phyloP scores from a whole-genome alignment of 306 rosid species.

The Cucurbita ficifolia region DNA sequence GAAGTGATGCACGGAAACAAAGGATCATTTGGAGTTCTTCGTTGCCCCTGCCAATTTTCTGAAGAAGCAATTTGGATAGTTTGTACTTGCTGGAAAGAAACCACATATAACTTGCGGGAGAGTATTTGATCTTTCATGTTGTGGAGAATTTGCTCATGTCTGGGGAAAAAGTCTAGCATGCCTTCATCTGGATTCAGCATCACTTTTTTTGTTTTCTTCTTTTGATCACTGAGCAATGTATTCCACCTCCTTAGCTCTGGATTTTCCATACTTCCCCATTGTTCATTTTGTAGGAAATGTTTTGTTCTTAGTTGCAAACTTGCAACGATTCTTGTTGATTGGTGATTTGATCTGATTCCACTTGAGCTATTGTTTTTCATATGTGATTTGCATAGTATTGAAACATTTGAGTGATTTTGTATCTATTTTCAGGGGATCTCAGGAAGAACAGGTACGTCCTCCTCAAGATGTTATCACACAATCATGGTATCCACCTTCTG shows the following conservation, averaged over 20 bases:
- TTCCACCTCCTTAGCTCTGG: not conserved
- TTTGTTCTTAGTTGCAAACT: not conserved
- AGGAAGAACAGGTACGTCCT: slow-evolving; percentile 56
- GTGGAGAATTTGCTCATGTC: not conserved
- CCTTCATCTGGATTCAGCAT: not conserved
- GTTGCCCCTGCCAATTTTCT: not conserved
- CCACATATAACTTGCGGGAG: not conserved
- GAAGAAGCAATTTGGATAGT: not conserved
- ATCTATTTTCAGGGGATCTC: slow-evolving; percentile 53
- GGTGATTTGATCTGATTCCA: not conserved
- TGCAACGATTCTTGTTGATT: not conserved
- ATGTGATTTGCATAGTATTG: not conserved
- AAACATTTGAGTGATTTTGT: not conserved
- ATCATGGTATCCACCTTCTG: slow-evolving; percentile 83
- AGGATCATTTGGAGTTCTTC: not conserved
- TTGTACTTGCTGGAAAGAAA: not conserved
- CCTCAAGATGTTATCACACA: slow-evolving; percentile 48
- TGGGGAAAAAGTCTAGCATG: not conserved
- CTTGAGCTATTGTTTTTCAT: not conserved
- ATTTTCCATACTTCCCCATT: not conserved
- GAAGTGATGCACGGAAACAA: not conserved
- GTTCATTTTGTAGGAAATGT: not conserved
- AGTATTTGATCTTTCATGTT: not conserved
- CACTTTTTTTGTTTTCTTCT: not conserved
- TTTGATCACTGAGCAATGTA: not conserved